Evolutionary conservation across 2,329 filamentous ascomycete genomes (phyloP).

Genomic region (Scorias spongiosa): DNA sequence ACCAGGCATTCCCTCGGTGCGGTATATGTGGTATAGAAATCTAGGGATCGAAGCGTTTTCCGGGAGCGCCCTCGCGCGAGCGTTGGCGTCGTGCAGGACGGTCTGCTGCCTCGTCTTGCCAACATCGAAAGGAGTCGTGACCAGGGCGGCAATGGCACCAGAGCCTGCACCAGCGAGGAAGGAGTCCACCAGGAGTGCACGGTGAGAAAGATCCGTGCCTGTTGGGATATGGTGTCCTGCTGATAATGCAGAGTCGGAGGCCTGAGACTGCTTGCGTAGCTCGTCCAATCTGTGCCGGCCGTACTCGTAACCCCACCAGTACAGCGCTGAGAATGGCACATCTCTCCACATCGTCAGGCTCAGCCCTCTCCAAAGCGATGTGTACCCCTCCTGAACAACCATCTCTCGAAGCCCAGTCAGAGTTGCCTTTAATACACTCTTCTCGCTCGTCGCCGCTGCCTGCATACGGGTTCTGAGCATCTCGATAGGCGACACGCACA

Average conservation of each 20-base stretch:
- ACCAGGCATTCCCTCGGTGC: constrained; percentile 63
- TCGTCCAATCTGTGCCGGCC: constrained; percentile 59
- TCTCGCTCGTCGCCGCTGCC: constrained; percentile 30
- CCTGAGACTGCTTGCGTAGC: constrained; percentile 37
- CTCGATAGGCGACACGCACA: constrained; percentile 78
- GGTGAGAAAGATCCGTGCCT: constrained; percentile 54
- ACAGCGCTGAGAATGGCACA: constrained; percentile 90
- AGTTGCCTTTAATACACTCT: constrained; percentile 64
- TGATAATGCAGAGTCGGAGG: constrained; percentile 3
- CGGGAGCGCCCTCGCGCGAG: constrained; percentile 34
- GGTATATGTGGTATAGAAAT: constrained; percentile 83
- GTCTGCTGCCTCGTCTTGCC: constrained; percentile 93
- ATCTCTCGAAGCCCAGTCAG: constrained; percentile 62
- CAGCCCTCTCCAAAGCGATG: constrained; percentile 77
- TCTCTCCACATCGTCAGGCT: constrained; percentile 90
- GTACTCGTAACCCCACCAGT: constrained; percentile 96
- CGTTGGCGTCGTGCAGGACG: constrained; percentile 41
- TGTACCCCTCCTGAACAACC: constrained; percentile 62
- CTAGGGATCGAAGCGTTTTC: constrained; percentile 66
- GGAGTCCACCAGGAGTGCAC: constrained; percentile 69
- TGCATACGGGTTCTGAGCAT: constrained; percentile 89
- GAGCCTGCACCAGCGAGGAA: constrained; percentile 75
- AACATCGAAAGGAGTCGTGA: constrained; percentile 93
- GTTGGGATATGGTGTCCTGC: constrained; percentile 19
- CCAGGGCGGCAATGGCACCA: constrained; percentile 68